A percentile compares a stretch with the other conserved stretches of the same genome.
phyloP scores from a whole-genome alignment of 257 asterid genomes.

The Nicotiana paniculata region DNA sequence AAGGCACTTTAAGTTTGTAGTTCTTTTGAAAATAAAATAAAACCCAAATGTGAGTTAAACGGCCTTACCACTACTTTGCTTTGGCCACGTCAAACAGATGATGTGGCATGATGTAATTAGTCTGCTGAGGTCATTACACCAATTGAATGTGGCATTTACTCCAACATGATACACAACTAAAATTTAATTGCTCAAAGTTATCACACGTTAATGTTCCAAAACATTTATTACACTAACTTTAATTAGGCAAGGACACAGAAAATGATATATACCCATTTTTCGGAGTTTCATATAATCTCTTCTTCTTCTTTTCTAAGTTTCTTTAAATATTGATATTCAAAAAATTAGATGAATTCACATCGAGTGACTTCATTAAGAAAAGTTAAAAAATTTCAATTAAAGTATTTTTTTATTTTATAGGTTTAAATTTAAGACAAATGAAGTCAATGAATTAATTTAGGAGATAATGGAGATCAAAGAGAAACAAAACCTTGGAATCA shows the following conservation, averaged over 20 bases:
- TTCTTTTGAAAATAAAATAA: too few species aligned
- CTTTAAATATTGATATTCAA: too few species aligned
- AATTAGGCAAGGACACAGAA: background rate
- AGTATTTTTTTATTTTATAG: too few species aligned
- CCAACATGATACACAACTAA: background rate
- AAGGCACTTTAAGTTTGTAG: too few species aligned
- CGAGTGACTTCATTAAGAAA: too few species aligned
- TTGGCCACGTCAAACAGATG: background rate
- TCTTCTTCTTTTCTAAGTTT: too few species aligned
- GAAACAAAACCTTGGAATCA: too few species aligned
- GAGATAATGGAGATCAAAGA: background rate
- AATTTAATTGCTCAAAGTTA: background rate
- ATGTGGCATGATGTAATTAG: background rate
- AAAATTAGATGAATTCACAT: too few species aligned
- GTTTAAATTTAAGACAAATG: too few species aligned
- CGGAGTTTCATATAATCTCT: background rate
- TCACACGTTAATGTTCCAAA: background rate
- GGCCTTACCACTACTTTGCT: background rate
- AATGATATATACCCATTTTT: background rate
- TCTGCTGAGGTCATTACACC: background rate
- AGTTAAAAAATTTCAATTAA: too few species aligned
- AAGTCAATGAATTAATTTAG: too few species aligned
- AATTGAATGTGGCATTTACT: background rate
- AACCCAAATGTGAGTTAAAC: background rate
- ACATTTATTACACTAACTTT: background rate